Evolutionary conservation across 2,329 filamentous ascomycete species (phyloP), one percentile per base, ranked within the genome.

Genomic region (Pseudocercospora crystallina): DNA sequence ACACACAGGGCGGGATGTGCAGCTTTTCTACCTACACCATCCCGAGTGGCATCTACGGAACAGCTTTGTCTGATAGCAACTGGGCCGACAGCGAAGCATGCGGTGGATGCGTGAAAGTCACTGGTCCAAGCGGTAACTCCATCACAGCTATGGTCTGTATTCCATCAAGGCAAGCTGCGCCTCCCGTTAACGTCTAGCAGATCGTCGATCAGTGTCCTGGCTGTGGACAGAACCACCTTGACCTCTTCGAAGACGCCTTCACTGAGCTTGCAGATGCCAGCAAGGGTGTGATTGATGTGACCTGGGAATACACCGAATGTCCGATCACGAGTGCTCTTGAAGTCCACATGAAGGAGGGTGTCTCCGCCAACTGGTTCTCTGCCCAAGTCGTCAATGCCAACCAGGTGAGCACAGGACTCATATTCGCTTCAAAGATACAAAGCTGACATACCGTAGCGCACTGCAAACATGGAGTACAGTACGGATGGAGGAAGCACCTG

Each of bases 381-480:
- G 82, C 83, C 75, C 84, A 87, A 66, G 82, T 86, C 37, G 73
- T 84, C 61, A 85, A 86, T 68, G 71, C 79, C 61, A 84, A 83
- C 64, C 53, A 59, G 51, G 59, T 57, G 41, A 49, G 50, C 12
- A 5, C 17, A 31, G 29, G 7, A 13, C 2, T 30, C 14, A 5
- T 33, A 8, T 9, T 15, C 9, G 33, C 9, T 5, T 41, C 11
- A 14, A 17, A 11, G 20, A 42, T 10, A 5, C 10, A 17, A 13
- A 14, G 33, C 51, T 53, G 5, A 57, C 44, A 31, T 12, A 7
- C 11, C 8, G 14, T 38, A 60, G 58, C 50, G 56, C 14, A 43
- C 52, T 12, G 51, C 53, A 36, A 44, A 47, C 14, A 15, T 60
- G 39, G 44, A 58, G 32, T 47, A 57, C 40, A 57, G 53, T 41